Percentiles rank a stretch among this genome's conserved stretches.
These are phyloP conservation scores for Neofusicoccum umdonicola DNA, from an alignment of 2,329 filamentous ascomycete genomes.

Conservation along the genomic window DNA sequence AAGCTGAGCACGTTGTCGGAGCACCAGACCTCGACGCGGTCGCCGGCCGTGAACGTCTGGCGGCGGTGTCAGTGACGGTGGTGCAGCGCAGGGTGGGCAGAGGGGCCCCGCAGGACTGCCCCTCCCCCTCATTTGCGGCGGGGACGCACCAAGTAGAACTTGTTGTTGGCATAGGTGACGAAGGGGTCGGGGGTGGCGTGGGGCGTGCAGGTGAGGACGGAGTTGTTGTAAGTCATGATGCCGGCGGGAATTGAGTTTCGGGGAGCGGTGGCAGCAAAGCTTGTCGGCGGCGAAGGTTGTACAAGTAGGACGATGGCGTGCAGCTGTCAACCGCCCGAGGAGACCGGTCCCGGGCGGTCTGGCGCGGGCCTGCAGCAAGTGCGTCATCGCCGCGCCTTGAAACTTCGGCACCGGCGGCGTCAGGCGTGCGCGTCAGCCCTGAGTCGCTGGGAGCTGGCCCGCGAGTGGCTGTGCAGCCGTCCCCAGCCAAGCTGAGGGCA, in stretches of 20 bases:
- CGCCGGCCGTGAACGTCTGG: conserved; percentile 45
- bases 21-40: conserved; percentile 46
- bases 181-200: conserved; percentile 45
- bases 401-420: background rate
- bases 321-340: background rate
- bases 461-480: conserved; percentile 1
- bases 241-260: conserved; percentile 1
- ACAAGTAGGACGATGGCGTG: background rate
- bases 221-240: conserved; percentile 33
- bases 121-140: background rate
- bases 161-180: conserved; percentile 41
- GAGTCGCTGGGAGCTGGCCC: no score
- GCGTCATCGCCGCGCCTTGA: conserved; percentile 9
- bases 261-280: background rate
- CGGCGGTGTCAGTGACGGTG: background rate
- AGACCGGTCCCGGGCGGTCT: background rate
- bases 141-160: conserved; percentile 42
- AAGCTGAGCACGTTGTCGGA: conserved; percentile 41
- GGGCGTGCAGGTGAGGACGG: conserved; percentile 43
- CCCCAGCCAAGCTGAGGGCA: background rate
- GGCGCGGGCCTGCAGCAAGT: background rate
- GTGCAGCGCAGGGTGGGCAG: background rate
- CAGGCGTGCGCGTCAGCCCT: background rate
- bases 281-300: background rate
- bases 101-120: background rate